These are phyloP conservation scores for Cutaneotrichosporon cyanovorans DNA, from an alignment of 1,284 basidiomycete genomes.

Conservation along the genomic window DNA sequence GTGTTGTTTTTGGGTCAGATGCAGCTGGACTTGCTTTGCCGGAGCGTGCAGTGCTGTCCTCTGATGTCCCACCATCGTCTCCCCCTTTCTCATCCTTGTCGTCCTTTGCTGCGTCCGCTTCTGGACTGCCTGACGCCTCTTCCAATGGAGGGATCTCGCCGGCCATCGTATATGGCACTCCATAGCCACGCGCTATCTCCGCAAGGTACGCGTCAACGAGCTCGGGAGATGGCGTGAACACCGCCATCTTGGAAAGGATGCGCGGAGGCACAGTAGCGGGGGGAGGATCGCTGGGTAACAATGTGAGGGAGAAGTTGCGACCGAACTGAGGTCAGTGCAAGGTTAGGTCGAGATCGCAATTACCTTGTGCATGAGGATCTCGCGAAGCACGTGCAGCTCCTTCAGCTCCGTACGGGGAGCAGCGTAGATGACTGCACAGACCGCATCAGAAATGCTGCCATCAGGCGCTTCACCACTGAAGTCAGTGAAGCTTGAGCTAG, in stretches of 20 bases:
- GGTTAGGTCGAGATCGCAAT: not conserved
- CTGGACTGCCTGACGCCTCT: conserved; percentile 24
- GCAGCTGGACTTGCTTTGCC: not conserved
- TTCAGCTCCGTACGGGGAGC: conserved; percentile 84
- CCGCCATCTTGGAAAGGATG: conserved; percentile 55
- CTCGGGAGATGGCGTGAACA: conserved; percentile 61
- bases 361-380: conserved; percentile 80
- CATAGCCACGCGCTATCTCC: conserved; percentile 83
- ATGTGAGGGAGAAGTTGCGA: conserved; percentile 36
- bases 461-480: conserved; percentile 71
- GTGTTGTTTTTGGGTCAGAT: too few relatives aligned
- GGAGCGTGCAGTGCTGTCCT: not conserved
- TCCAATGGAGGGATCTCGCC: conserved; percentile 1
- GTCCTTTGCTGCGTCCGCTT: conserved; percentile 1
- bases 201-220: conserved; percentile 78
- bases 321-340: conserved; percentile 32
- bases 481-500: not conserved
- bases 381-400: conserved; percentile 84
- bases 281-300: conserved; percentile 45
- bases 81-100: not conserved
- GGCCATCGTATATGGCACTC: conserved; percentile 55
- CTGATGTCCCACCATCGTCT: not conserved
- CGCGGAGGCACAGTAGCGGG: conserved; percentile 52
- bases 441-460: conserved; percentile 63
- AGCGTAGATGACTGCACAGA: conserved; percentile 75